Base-by-base conservation (phyloP, 2,329 filamentous ascomycete species). In the Penicillium griseofulvum region DNA sequence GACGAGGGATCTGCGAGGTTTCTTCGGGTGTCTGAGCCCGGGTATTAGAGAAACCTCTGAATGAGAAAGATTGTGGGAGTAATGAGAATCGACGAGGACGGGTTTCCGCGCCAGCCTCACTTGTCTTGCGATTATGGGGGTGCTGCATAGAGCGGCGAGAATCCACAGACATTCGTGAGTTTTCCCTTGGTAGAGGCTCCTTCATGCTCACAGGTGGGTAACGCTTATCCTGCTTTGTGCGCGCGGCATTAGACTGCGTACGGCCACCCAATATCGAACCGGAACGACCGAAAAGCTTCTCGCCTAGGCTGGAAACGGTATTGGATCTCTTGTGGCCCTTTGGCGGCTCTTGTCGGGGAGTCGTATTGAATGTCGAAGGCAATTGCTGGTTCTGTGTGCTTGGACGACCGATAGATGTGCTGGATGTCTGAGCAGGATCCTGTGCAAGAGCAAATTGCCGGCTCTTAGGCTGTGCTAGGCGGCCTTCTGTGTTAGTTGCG, bases 121-220 rank as follows among this genome's bases (percentile, higher is more conserved):
- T 89, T 58, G 81, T 80, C 77, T 89, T 91, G 77, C 86, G 88
- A 38, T 83, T 84, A 17, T 89, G 79, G 1, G 84, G 85, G 44
- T 89, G 76, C 1, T 87, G 87, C 68, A 89, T 87, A 0, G 88
- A 91, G 43, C 87, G 84, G 24, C 88, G 83, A 17, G 87, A 91
- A 62, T 92, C 89, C 67, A 89, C 84, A 1, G 89, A 92, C 38
- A 80, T 78, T 45, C 88, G 80, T 12, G 80, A 74, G 37, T 85
- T 83, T 33, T 79, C 80, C 45, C 81, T 81, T 6, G 84, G 78
- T 72, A 88, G 84, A 2, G 85, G 80, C 59, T 88, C 87, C 58
- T 88, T 84, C 91, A 97, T 95, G 77, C 91, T 96, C 45, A 93
- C 89, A 4, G 93, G 93, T 53, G 93, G 93, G 68, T 97, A 95